These are phyloP conservation scores for Nakazawaea laoshanensis DNA, from an alignment of 805 yeast species.

Conservation along the genomic window DNA sequence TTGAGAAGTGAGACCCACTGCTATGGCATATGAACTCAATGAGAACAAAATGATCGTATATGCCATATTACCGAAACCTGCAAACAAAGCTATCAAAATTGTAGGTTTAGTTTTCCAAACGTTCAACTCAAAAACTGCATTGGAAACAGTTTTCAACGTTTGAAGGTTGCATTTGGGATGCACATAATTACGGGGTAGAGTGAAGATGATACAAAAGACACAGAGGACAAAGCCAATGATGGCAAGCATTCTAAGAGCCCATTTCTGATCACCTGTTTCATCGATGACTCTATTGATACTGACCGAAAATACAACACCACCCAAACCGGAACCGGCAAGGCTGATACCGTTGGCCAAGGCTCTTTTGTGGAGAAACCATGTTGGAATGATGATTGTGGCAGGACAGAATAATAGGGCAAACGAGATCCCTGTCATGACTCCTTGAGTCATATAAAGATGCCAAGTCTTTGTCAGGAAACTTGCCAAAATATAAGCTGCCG, in stretches of 20 bases:
- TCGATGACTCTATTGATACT: slow-evolving; percentile 26
- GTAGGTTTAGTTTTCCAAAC: slow-evolving; percentile 23
- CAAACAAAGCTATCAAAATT: slow-evolving; percentile 28
- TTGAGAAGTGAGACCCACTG: slow-evolving; percentile 34
- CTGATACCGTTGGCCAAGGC: slow-evolving; percentile 32
- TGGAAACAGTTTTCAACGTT: slow-evolving; percentile 18
- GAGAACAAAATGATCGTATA: slow-evolving; percentile 39
- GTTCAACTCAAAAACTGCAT: slow-evolving; percentile 24
- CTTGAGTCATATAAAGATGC: slow-evolving; percentile 46
- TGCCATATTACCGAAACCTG: slow-evolving; percentile 25
- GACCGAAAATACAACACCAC: slow-evolving; percentile 29
- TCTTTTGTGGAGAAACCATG: slow-evolving; percentile 43
- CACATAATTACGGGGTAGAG: slow-evolving; percentile 34
- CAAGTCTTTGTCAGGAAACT: slow-evolving; percentile 40
- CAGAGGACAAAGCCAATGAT: slow-evolving; percentile 29
- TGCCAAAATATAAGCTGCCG: slow-evolving; percentile 41
- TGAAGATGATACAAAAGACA: slow-evolving; percentile 28
- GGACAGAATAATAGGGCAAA: slow-evolving; percentile 45
- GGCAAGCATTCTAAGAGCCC: slow-evolving; percentile 33
- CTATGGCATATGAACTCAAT: slow-evolving; percentile 35
- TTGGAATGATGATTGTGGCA: slow-evolving; percentile 36
- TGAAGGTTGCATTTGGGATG: slow-evolving; percentile 14
- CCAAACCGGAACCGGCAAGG: slow-evolving; percentile 32
- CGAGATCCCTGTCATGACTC: slow-evolving; percentile 40
- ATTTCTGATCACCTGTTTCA: slow-evolving; percentile 27